phyloP scores from a whole-genome alignment of 2,329 filamentous ascomycete species.

The Myriosclerotinia scirpicola region DNA sequence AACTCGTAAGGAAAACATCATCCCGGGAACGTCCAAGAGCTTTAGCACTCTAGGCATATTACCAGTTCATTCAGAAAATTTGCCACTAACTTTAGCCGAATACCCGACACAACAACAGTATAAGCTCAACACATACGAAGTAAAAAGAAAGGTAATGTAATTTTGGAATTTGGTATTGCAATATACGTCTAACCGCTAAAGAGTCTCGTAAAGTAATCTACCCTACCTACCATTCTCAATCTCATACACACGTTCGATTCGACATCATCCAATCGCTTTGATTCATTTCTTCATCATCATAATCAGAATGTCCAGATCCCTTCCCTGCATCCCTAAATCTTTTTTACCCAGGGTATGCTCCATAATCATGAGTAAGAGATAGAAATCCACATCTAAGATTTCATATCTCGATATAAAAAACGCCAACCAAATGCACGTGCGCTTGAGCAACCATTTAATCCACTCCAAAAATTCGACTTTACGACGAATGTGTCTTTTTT shows the following conservation, averaged over 20 bases:
- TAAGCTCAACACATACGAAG: neutral
- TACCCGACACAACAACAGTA: too few relatives aligned
- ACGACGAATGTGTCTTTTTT: conserved; percentile 21
- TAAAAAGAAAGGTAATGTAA: neutral
- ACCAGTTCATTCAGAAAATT: too few relatives aligned
- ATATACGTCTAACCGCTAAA: conserved; percentile 1
- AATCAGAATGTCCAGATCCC: conserved; percentile 8
- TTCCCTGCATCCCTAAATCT: conserved; percentile 16
- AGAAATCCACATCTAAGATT: conserved; percentile 20
- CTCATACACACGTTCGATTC: conserved; percentile 11
- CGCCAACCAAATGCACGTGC: conserved; percentile 29
- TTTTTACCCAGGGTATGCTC: conserved; percentile 21
- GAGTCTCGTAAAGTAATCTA: conserved; percentile 18
- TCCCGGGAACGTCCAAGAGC: too few relatives aligned
- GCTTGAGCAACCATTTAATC: conserved; percentile 33
- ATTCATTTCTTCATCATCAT: conserved; percentile 18
- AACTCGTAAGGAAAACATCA: too few relatives aligned
- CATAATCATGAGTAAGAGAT: conserved; percentile 20
- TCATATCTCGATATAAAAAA: conserved; percentile 21
- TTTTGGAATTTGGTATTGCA: conserved; percentile 16
- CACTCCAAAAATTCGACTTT: conserved; percentile 22
- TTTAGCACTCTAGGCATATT: too few relatives aligned
- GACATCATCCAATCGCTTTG: conserved; percentile 11
- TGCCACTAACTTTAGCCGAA: too few relatives aligned
- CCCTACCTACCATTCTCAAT: conserved; percentile 6